Evolutionary conservation across 2,329 filamentous ascomycete genomes (phyloP), one percentile per base, ranked within the genome.

Genomic region (Aaosphaeria arxii): DNA sequence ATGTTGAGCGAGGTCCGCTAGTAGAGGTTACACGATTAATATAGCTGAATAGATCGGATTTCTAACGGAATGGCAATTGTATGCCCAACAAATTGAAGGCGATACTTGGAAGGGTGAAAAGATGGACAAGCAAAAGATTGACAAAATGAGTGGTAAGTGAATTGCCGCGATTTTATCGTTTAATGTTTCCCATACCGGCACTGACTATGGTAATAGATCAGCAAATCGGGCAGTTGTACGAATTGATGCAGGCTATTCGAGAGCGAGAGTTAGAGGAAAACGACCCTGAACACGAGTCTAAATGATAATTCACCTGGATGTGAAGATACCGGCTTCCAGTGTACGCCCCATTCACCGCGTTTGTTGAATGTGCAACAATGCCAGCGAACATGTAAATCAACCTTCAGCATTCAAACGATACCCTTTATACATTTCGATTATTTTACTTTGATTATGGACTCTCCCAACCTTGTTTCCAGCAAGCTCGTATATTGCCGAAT

Each of bases 31-130:
- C 11, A 36, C 9, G 4, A 11, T 13, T 7, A 11, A 28, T 11
- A 2, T 24, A 2, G 17, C 17, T 24, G 17, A 3, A 5, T 31
- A 95, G 90, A 90, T 97, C 61, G 94, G 92, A 1, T 99, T 99
- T 70, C 78, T 99, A 58, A 92, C 89, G 0, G 91, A 97, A 71
- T 99, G 92, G 92, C 94, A 99, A 71, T 75, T 89, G 45, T 99
- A 97, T 66, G 91, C 91, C 2, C 92, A 99, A 68, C 86, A 90
- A 66, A 75, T 99, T 11, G 92, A 97, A 65, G 92, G 91, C 0
- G 87, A 95, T 45, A 71, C 79, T 0, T 97, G 94, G 94, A 78
- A 81, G 50, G 92, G 87, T 1, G 89, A 89, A 54, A 92, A 86
- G 68, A 79, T 97, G 68, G 92, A 97, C 55, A 82, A 83, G 58